These are phyloP conservation scores for Vanderwaltozyma tropicalis DNA, from an alignment of 805 yeast genomes.

Conservation along the genomic window DNA sequence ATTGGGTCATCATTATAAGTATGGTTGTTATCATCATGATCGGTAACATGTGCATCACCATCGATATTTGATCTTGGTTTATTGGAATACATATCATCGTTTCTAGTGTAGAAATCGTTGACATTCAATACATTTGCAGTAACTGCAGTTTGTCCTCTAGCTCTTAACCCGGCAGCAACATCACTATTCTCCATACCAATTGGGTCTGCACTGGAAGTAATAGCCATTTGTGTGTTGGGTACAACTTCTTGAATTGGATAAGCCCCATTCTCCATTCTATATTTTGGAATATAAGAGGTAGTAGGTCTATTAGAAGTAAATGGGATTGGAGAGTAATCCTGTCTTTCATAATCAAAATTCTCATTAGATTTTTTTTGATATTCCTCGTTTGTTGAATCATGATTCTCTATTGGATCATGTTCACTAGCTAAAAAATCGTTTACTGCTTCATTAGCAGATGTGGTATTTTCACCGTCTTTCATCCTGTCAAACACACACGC, in stretches of 20 bases:
- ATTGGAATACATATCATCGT: slow-evolving; percentile 3
- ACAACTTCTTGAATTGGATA: slow-evolving; percentile 26
- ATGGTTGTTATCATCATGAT: slow-evolving; percentile 1
- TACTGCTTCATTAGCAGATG: background rate
- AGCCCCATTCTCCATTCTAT: slow-evolving; percentile 8
- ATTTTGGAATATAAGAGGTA: slow-evolving; percentile 22
- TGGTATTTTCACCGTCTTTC: too few relatives aligned
- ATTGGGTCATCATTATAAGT: slow-evolving; percentile 3
- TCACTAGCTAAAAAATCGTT: background rate
- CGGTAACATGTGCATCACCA: background rate
- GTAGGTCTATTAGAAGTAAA: slow-evolving; percentile 5
- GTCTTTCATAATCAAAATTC: slow-evolving; percentile 15
- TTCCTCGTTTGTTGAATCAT: background rate
- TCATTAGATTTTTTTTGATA: background rate
- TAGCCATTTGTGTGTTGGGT: slow-evolving; percentile 22
- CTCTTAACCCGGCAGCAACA: slow-evolving; percentile 7
- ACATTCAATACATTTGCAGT: slow-evolving; percentile 16
- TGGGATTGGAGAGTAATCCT: slow-evolving; percentile 8
- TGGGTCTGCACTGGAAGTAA: slow-evolving; percentile 2
- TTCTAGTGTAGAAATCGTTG: slow-evolving; percentile 8
- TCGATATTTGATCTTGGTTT: background rate
- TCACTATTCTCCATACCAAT: slow-evolving; percentile 6
- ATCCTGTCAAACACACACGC: too few relatives aligned
- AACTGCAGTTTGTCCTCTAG: slow-evolving; percentile 14
- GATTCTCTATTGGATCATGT: slow-evolving; percentile 1